Percentiles rank a stretch among this genome's conserved stretches.
Evolutionary conservation across 2,329 filamentous ascomycete genomes (phyloP).

Genomic region (Biscogniauxia marginata): DNA sequence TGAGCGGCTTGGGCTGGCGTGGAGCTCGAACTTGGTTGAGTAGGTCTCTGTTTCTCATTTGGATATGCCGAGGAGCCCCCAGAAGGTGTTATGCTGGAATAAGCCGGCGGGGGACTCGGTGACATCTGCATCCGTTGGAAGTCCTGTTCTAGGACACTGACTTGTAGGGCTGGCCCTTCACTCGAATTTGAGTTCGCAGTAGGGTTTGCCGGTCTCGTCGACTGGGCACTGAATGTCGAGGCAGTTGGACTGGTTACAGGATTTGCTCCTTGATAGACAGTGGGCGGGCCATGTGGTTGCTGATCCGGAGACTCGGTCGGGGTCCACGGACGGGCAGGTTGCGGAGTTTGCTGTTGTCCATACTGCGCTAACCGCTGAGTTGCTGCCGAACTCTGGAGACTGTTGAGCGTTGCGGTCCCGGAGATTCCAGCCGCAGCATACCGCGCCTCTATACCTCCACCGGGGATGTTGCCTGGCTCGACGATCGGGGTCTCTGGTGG

Average conservation of each 20-base stretch:
- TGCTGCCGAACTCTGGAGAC: slow-evolving; percentile 77
- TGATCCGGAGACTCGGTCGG: slow-evolving; percentile 87
- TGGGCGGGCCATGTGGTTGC: slow-evolving; percentile 84
- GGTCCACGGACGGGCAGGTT: slow-evolving; percentile 76
- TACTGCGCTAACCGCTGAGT: slow-evolving; percentile 81
- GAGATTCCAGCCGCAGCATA: slow-evolving; percentile 91
- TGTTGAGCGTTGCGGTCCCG: slow-evolving; percentile 77
- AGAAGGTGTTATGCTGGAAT: slow-evolving; percentile 70
- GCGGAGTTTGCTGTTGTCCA: slow-evolving; percentile 48
- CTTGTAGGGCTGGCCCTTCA: slow-evolving; percentile 44
- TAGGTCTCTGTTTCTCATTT: slow-evolving; percentile 69
- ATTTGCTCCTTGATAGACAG: slow-evolving; percentile 83
- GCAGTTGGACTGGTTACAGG: slow-evolving; percentile 60
- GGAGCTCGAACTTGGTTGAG: slow-evolving; percentile 27
- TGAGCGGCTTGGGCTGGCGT: slow-evolving; percentile 28
- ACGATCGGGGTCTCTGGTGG: slow-evolving; percentile 89
- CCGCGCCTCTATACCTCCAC: slow-evolving; percentile 82
- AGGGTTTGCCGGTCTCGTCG: slow-evolving; percentile 33
- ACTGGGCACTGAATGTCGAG: slow-evolving; percentile 43
- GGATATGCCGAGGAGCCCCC: slow-evolving; percentile 61
- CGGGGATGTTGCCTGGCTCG: slow-evolving; percentile 67
- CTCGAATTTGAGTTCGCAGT: slow-evolving; percentile 27
- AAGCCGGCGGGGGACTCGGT: slow-evolving; percentile 90
- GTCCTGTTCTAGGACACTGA: slow-evolving; percentile 79
- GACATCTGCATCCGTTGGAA: slow-evolving; percentile 77